phyloP scores from a whole-genome alignment of 2,329 filamentous ascomycete species.

The Aschersonia sp. region DNA sequence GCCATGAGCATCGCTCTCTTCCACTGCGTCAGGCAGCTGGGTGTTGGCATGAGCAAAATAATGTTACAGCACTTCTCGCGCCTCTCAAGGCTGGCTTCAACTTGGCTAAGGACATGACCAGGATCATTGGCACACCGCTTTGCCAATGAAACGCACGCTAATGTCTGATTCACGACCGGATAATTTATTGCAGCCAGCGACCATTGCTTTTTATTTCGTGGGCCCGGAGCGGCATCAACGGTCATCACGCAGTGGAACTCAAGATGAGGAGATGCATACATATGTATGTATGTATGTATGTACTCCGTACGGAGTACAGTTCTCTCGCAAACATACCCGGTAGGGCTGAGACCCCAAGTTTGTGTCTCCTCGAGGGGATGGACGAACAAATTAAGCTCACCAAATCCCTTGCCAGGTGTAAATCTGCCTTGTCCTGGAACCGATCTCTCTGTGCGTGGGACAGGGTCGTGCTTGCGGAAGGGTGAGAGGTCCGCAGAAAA shows the following conservation, averaged over 20 bases:
- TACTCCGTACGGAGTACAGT: too few relatives aligned
- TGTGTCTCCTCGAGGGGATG: slow-evolving; percentile 1
- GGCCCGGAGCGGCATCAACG: slow-evolving; percentile 3
- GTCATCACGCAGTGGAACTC: slow-evolving; percentile 6
- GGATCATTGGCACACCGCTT: background rate
- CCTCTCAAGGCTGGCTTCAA: background rate
- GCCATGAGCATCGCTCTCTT: too few relatives aligned
- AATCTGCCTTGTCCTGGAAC: slow-evolving; percentile 2
- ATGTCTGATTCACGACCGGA: background rate
- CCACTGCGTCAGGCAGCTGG: too few relatives aligned
- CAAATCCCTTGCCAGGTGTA: slow-evolving; percentile 6
- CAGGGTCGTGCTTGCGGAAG: slow-evolving; percentile 4
- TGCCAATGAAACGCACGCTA: background rate
- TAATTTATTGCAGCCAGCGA: background rate
- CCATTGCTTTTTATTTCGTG: slow-evolving; percentile 1
- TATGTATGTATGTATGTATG: too few relatives aligned
- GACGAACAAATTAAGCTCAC: slow-evolving; percentile 1
- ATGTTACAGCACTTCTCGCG: too few relatives aligned
- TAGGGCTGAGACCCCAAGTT: slow-evolving; percentile 6
- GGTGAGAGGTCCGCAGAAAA: background rate
- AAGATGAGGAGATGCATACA: slow-evolving; percentile 3
- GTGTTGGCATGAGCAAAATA: too few relatives aligned
- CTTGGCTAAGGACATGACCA: background rate
- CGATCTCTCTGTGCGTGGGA: slow-evolving; percentile 2
- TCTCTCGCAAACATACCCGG: slow-evolving; percentile 3